Conservation (phyloP, 139 green algal species). For the Micractinium conductrix region DNA sequence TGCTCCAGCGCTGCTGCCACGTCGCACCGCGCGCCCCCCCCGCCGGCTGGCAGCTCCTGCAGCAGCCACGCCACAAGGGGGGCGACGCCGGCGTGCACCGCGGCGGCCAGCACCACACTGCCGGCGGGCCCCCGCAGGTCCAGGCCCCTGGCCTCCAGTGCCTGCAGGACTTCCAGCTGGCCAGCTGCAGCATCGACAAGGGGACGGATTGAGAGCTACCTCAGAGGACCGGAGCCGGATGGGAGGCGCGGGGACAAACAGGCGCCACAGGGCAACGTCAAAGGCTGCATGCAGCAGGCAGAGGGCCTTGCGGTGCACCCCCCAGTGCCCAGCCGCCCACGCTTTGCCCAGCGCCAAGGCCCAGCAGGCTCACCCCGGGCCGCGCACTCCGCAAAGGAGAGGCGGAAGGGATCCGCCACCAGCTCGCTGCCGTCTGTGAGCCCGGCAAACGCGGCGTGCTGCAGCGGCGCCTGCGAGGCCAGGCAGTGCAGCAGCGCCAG, state of each 20-base stretch:
- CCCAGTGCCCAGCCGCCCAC: too few relatives aligned
- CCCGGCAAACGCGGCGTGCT: not conserved
- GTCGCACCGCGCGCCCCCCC: not conserved
- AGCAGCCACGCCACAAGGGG: constrained; percentile 46
- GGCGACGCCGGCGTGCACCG: constrained; percentile 25
- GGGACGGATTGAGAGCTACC: too few relatives aligned
- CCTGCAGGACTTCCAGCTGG: constrained; percentile 16
- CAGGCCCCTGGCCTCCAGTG: not conserved
- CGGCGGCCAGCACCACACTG: constrained; percentile 42
- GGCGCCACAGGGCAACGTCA: too few relatives aligned
- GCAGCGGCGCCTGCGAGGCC: not conserved
- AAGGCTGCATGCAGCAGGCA: too few relatives aligned
- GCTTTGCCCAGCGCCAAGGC: too few relatives aligned
- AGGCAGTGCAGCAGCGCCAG: constrained; percentile 14
- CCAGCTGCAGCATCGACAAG: constrained; percentile 23
- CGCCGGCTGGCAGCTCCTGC: not conserved
- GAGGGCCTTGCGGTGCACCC: too few relatives aligned
- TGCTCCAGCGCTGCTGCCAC: not conserved
- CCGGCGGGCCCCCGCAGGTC: not conserved
- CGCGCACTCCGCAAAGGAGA: constrained; percentile 21
- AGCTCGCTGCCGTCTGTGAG: constrained; percentile 3
- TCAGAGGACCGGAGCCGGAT: too few relatives aligned
- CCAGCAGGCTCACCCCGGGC: not conserved
- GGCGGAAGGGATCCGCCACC: constrained; percentile 5
- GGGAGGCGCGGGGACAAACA: too few relatives aligned